Percentiles rank a stretch among this genome's conserved stretches.
Evolutionary conservation across 2,329 filamentous ascomycete genomes (phyloP).

Genomic region (Tolypocladium capitatum): DNA sequence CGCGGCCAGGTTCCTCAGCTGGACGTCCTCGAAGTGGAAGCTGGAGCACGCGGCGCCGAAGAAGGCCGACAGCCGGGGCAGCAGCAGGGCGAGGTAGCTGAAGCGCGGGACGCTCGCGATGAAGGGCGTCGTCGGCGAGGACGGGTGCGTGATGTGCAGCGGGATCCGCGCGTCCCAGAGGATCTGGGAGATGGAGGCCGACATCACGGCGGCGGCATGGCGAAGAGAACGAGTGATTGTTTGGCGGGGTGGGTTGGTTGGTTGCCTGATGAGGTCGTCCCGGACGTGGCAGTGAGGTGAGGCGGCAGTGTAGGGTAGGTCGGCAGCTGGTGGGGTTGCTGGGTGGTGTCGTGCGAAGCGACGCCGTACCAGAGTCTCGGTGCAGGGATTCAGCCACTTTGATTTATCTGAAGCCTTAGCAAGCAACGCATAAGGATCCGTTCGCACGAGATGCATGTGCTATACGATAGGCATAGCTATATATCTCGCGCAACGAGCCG

Average conservation of each 20-base stretch:
- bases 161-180: constrained; percentile 44
- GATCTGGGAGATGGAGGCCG: constrained; percentile 24
- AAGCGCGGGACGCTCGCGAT: constrained; percentile 43
- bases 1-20: constrained; percentile 38
- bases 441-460: too few species aligned
- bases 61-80: constrained; percentile 40
- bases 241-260: neutral
- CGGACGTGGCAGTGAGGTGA: neutral
- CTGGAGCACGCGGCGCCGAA: constrained; percentile 42
- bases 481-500: too few species aligned
- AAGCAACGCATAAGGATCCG: too few species aligned
- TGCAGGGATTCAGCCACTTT: too few species aligned
- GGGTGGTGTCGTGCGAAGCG: too few species aligned
- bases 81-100: constrained; percentile 43
- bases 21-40: constrained; percentile 43
- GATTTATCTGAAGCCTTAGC: too few species aligned
- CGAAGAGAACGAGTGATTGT: constrained; percentile 1
- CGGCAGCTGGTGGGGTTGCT: neutral
- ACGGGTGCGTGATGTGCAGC: constrained; percentile 38
- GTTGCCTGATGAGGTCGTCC: neutral
- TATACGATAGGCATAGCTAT: too few species aligned
- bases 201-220: constrained; percentile 11
- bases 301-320: neutral
- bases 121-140: constrained; percentile 33
- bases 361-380: too few species aligned